Evolutionary conservation across 176 grass and related monocot genomes (phyloP).

Genomic region (Zizania latifolia): DNA sequence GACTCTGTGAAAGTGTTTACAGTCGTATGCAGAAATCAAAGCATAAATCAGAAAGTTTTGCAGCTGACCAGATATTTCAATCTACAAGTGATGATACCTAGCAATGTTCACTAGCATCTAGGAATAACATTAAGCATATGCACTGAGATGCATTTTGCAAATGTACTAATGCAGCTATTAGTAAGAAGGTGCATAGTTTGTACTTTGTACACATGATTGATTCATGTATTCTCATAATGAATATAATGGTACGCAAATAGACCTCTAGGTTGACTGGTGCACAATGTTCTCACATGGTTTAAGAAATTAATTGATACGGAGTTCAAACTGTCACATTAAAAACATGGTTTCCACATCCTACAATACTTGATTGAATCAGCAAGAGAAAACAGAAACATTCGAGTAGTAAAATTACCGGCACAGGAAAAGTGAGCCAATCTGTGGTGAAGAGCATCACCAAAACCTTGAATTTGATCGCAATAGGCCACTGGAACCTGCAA

Average conservation of each 20-base stretch:
- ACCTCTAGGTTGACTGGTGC: background rate
- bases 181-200: background rate
- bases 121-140: background rate
- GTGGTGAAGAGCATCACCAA: slow-evolving; percentile 1
- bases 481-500: background rate
- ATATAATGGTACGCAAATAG: background rate
- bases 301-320: background rate
- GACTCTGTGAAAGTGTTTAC: background rate
- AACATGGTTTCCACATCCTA: background rate
- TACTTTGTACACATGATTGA: background rate
- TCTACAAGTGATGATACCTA: background rate
- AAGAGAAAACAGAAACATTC: background rate
- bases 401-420: slow-evolving; percentile 1
- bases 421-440: background rate
- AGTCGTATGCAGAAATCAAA: background rate
- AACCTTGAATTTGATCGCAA: background rate
- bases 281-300: background rate
- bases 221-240: background rate
- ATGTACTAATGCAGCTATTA: background rate
- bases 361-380: background rate
- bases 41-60: background rate
- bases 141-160: background rate
- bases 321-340: background rate
- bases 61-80: background rate
- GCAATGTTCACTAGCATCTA: background rate